Conservation (phyloP, 768 basidiomycete genomes). For the Mycena filopes region DNA sequence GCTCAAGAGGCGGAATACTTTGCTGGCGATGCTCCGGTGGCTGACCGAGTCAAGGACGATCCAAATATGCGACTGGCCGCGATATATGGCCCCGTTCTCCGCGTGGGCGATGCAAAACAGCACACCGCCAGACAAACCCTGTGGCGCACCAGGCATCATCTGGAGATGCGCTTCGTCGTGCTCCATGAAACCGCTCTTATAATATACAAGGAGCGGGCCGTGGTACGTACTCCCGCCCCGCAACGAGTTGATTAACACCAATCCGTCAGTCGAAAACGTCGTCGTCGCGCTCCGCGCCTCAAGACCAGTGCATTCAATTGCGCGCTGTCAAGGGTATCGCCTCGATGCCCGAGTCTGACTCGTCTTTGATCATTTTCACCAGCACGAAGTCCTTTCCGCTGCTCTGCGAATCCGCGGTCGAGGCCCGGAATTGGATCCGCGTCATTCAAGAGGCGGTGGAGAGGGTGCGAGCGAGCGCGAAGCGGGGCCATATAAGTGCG, state of each 20-base stretch:
- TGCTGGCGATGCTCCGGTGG: conserved; percentile 3
- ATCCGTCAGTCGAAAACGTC: not conserved
- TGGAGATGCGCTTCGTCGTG: not conserved
- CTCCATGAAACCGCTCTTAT: conserved; percentile 8
- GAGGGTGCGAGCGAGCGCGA: not conserved
- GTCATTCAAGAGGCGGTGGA: not conserved
- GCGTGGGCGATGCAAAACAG: not conserved
- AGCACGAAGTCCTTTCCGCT: not conserved
- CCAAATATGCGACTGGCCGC: not conserved
- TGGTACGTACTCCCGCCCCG: not conserved
- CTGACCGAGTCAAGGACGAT: not conserved
- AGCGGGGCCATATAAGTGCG: not conserved
- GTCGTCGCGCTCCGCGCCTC: not conserved
- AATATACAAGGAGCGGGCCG: not conserved
- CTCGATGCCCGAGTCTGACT: not conserved
- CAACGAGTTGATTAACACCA: no score
- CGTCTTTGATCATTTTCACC: not conserved
- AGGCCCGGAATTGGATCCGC: not conserved
- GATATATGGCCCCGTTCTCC: not conserved
- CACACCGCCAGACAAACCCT: not conserved
- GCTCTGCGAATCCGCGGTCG: not conserved
- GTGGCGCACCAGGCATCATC: not conserved
- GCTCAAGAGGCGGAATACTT: conserved; percentile 10
- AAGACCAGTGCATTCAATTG: conserved; percentile 15
- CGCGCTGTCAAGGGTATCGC: not conserved